Evolutionary conservation across 768 basidiomycete species (phyloP), one percentile per base, ranked within the genome.

Genomic region (Mycena metata): DNA sequence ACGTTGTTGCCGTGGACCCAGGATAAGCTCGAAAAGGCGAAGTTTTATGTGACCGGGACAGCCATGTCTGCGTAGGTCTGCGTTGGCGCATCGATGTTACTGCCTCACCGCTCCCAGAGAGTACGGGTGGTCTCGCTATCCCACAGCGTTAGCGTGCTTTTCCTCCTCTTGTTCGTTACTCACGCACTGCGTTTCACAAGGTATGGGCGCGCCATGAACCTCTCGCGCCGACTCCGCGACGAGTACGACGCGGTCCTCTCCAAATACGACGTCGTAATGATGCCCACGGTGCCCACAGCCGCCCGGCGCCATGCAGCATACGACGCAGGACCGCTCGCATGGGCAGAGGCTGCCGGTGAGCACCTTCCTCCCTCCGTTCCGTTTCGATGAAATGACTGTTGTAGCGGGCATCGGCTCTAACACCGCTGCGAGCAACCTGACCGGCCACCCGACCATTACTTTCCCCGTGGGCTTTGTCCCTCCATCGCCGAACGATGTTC

Each of bases 391-490:
- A 46, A 7, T 21, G 13, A 17, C 8, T 21, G 9, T 57, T 30
- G 2, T 13, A 70, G 69, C 65, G 23, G 69, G 69, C 8, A 56
- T 63, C 43, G 30, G n/a, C 17, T 39, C 63, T n/a, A 66, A 70
- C 60, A 68, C 66, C 30, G 66, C 66, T 26, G 66, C 66, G n/a
- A 67, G 67, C 50, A 72, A 65, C 54, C 26, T 60, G 19, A 79
- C 80, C 0, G 81, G 80, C 3, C 82, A 83, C 58, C 82, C 81
- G 15, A 74, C 77, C 1, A 68, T 82, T 43, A 76, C 79, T 13
- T 69, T 83, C 23, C 81, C 82, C 0, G 77, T 79, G 30, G 82
- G 82, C 2, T 77, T 78, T 69, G 67, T 78, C 5, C 64, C 79
- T 0, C 79, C 78, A 2, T 74, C 74, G 21, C 10, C 39, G 15